A percentile compares a stretch with the other conserved stretches of the same genome.
Evolutionary conservation across 1,284 basidiomycete species (phyloP).

Genomic region (Ceratobasidium sp.): DNA sequence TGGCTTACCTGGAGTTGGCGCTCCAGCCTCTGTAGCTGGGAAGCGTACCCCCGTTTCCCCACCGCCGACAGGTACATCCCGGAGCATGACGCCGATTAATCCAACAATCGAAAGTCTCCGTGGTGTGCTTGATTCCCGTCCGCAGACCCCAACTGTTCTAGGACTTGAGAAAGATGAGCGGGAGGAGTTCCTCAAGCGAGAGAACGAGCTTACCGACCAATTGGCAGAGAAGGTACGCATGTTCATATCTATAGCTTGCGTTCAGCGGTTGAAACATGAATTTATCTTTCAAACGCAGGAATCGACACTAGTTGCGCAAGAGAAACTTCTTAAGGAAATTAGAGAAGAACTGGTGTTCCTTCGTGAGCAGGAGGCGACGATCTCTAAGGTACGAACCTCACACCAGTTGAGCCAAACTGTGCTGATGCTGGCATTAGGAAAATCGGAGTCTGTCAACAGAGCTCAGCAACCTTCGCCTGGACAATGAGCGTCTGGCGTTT

Average conservation of each 20-base stretch:
- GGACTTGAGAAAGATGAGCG: constrained; percentile 95
- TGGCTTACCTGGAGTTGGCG: constrained; percentile 25
- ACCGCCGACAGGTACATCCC: constrained; percentile 71
- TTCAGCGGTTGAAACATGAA: background rate
- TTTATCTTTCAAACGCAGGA: constrained; percentile 61
- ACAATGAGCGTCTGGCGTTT: constrained; percentile 92
- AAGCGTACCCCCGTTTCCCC: constrained; percentile 53
- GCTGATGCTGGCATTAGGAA: constrained; percentile 65
- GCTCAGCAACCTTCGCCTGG: constrained; percentile 90
- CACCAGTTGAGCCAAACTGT: background rate
- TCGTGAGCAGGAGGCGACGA: constrained; percentile 87
- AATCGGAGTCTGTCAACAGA: constrained; percentile 91
- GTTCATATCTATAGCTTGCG: background rate
- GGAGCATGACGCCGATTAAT: constrained; percentile 85
- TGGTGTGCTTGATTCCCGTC: constrained; percentile 77
- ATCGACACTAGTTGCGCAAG: constrained; percentile 74
- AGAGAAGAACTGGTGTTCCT: constrained; percentile 86
- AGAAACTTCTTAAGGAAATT: constrained; percentile 86
- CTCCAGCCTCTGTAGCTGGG: constrained; percentile 27
- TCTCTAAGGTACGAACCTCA: constrained; percentile 69
- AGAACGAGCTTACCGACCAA: constrained; percentile 96
- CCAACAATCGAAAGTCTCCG: constrained; percentile 81
- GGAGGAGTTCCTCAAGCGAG: constrained; percentile 95
- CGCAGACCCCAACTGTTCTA: constrained; percentile 85
- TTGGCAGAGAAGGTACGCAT: constrained; percentile 78